phyloP scores from a whole-genome alignment of 371 early-diverging fungal genomes.

The Fennellomyces sp. region DNA sequence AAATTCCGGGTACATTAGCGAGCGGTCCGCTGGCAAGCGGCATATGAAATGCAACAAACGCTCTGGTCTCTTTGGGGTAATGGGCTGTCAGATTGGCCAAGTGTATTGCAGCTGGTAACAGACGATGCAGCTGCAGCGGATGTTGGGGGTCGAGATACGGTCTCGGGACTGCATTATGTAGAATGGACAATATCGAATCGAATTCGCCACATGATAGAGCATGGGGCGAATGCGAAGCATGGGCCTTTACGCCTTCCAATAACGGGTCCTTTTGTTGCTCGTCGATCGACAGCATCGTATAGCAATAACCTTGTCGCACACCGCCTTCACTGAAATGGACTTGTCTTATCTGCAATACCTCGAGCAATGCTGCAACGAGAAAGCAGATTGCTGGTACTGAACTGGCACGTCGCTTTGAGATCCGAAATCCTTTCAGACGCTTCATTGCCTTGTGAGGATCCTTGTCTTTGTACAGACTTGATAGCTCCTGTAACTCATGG shows the following conservation, averaged over 20 bases:
- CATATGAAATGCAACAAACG: conserved; percentile 61
- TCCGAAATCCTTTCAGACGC: conserved; percentile 50
- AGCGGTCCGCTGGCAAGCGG: conserved; percentile 62
- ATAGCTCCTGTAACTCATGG: conserved; percentile 37
- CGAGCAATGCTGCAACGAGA: conserved; percentile 53
- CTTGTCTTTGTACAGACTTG: conserved; percentile 29
- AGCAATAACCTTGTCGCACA: conserved; percentile 64
- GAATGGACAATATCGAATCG: conserved; percentile 39
- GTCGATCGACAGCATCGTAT: conserved; percentile 38
- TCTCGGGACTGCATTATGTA: conserved; percentile 30
- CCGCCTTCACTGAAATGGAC: conserved; percentile 68
- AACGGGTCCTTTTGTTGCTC: conserved; percentile 61
- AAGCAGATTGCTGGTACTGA: conserved; percentile 67
- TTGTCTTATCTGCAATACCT: conserved; percentile 47
- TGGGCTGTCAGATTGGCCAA: conserved; percentile 58
- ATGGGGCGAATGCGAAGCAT: conserved; percentile 32
- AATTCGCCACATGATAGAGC: conserved; percentile 25
- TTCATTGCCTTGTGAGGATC: conserved; percentile 35
- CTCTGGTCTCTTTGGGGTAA: conserved; percentile 64
- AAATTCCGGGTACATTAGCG: conserved; percentile 60
- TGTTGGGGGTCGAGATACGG: conserved; percentile 33
- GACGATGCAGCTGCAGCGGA: conserved; percentile 47
- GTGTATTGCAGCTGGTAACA: conserved; percentile 57
- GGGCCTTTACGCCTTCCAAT: conserved; percentile 50
- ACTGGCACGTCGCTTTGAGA: conserved; percentile 61